These are phyloP conservation scores for Wickerhamomyces sp. DNA, from an alignment of 1,139 yeast genomes.

Conservation along the genomic window DNA sequence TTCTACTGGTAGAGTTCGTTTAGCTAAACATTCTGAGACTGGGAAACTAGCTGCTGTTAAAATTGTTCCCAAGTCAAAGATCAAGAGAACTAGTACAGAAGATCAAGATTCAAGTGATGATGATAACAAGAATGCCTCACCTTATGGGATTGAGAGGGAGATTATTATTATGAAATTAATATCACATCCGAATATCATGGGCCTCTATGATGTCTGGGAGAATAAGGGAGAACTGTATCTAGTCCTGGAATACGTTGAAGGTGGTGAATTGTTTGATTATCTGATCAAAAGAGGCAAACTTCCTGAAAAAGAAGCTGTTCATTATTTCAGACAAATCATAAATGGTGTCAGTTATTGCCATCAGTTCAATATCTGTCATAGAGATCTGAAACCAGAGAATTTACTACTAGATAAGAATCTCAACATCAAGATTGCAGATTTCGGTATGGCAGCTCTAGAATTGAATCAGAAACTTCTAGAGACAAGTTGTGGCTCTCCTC, in stretches of 20 bases:
- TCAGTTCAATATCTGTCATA: constrained; percentile 88
- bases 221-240: constrained; percentile 88
- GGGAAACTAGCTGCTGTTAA: constrained; percentile 95
- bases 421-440: constrained; percentile 94
- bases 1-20: constrained; percentile 87
- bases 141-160: constrained; percentile 95
- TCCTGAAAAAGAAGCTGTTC: constrained; percentile 84
- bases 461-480: constrained; percentile 79
- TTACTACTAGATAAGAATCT: constrained; percentile 78
- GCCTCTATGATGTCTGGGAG: constrained; percentile 98
- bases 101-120: constrained; percentile 38
- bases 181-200: constrained; percentile 90
- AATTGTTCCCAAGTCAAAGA: constrained; percentile 83
- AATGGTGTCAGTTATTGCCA: constrained; percentile 92
- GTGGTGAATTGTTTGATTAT: constrained; percentile 93
- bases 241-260: constrained; percentile 92
- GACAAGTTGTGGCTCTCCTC: constrained; percentile 98
- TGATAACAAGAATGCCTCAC: constrained; percentile 39
- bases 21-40: constrained; percentile 80
- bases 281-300: constrained; percentile 83
- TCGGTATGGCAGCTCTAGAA: constrained; percentile 99
- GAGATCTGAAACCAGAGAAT: constrained; percentile 96
- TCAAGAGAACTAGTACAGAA: constrained; percentile 32
- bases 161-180: constrained; percentile 88
- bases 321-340: constrained; percentile 87